Evolutionary conservation across 2,329 filamentous ascomycete genomes (phyloP), one percentile per base, ranked within the genome.

Genomic region (Colletotrichum gigasporum): DNA sequence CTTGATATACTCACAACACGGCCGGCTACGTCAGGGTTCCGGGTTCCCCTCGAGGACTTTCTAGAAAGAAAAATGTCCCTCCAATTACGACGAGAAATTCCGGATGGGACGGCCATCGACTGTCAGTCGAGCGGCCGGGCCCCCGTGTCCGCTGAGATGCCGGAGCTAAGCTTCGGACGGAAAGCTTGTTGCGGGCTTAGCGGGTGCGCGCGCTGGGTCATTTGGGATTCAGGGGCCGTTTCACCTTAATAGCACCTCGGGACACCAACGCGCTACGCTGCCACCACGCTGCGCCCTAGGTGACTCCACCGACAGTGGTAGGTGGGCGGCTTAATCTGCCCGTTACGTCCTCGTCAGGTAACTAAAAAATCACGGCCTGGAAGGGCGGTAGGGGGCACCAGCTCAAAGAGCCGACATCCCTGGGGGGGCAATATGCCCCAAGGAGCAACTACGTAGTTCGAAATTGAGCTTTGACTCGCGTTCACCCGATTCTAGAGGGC

Each of bases 131-230:
- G 42, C n/a, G n/a, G 26, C 26, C 12, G 14, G 18, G 14, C 14
- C 53, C 48, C 35, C n/a, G n/a, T 28, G 52, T 22, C 16, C 18
- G 39, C 59, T 53, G 44, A 53, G 59, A 58, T 63, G 35, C 26
- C 53, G 44, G 44, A 52, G 39, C 53, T 59, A 52, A 52, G 53
- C 45, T 24, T 63, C 60, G 54, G 60, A 35, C 53, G 37, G 30
- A 52, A 59, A 63, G 60, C 60, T 59, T 63, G 30, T 51, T 59
- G 60, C 28, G 35, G 58, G 53, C 45, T 32, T 51, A 63, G 60
- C 37, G 53, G 44, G 45, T 52, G 51, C 26, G 16, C 42, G n/a
- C 28, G 41, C n/a, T 26, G 32, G 34, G 41, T 56, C 24, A 20
- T 14, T 20, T 35, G 32, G 22, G 5, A 58, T 34, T 50, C 34